These are phyloP conservation scores for Lentinula aciculospora DNA, from an alignment of 768 basidiomycete genomes.

Conservation along the genomic window DNA sequence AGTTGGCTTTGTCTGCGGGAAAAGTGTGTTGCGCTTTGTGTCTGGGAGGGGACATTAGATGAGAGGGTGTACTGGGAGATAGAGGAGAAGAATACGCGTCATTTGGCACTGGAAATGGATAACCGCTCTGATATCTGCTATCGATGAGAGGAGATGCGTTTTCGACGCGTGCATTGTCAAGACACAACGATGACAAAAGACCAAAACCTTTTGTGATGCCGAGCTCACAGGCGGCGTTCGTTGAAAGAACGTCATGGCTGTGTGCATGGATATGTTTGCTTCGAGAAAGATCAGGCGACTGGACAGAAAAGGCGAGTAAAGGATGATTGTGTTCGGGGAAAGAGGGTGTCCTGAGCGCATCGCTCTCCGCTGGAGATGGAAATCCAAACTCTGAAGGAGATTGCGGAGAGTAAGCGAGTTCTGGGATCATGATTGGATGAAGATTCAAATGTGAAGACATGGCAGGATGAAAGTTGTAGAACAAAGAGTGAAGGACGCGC, in stretches of 20 bases:
- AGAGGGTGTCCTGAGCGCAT: conserved; percentile 34
- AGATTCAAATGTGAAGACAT: conserved; percentile 16
- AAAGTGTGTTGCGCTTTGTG: conserved; percentile 4
- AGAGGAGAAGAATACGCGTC: conserved; percentile 4
- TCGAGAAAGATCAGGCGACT: neutral
- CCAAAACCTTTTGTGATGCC: neutral
- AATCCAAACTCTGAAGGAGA: conserved; percentile 25
- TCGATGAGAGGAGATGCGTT: neutral
- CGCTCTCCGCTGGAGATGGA: conserved; percentile 34
- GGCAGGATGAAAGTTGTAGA: conserved; percentile 5
- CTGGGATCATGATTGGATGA: conserved; percentile 19
- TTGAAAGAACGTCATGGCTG: neutral
- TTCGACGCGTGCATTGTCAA: neutral
- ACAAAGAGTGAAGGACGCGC: conserved; percentile 11
- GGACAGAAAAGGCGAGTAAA: conserved; percentile 13
- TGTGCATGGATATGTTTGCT: conserved; percentile 7
- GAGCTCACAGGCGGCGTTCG: neutral
- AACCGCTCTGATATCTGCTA: neutral
- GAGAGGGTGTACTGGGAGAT: neutral
- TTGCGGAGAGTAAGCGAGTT: conserved; percentile 21
- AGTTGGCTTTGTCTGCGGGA: neutral
- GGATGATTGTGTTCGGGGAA: conserved; percentile 23
- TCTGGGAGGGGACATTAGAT: neutral
- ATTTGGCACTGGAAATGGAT: neutral
- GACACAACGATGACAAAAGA: conserved; percentile 1